These are phyloP conservation scores for Diaporthe sp. DNA, from an alignment of 2,329 filamentous ascomycete species.

Conservation along the genomic window DNA sequence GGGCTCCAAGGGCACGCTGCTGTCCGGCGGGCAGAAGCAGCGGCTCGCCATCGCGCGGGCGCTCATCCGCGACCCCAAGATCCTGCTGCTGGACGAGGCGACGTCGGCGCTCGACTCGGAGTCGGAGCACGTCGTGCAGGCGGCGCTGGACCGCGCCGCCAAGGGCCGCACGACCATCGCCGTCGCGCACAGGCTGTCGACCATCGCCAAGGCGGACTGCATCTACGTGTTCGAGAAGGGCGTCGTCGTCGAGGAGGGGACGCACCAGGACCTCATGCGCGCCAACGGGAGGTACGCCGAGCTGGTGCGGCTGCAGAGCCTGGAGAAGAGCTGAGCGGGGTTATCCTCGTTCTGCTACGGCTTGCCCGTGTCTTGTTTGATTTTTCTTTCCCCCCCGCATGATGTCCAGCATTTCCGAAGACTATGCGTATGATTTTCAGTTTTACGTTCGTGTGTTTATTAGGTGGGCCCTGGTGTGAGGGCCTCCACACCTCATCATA, in stretches of 20 bases:
- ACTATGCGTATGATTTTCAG: background rate
- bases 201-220: slow-evolving; percentile 93
- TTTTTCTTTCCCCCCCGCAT: background rate
- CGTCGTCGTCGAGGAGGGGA: slow-evolving; percentile 86
- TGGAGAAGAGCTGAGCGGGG: slow-evolving; percentile 66
- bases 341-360: too few species aligned
- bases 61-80: slow-evolving; percentile 89
- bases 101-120: slow-evolving; percentile 83
- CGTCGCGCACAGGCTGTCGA: slow-evolving; percentile 91
- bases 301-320: slow-evolving; percentile 83
- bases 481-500: background rate
- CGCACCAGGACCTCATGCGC: slow-evolving; percentile 80
- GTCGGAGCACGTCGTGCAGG: slow-evolving; percentile 85
- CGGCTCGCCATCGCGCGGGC: slow-evolving; percentile 94
- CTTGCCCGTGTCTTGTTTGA: too few species aligned
- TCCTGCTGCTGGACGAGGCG: slow-evolving; percentile 87
- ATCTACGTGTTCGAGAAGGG: slow-evolving; percentile 98
- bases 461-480: background rate
- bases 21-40: slow-evolving; percentile 95
- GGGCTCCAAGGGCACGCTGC: slow-evolving; percentile 86
- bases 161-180: slow-evolving; percentile 92
- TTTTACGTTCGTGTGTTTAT: background rate
- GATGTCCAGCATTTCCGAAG: slow-evolving; percentile 3
- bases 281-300: slow-evolving; percentile 82
- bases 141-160: slow-evolving; percentile 83